Conservation (phyloP, 139 green algal species). For the Ettlia oleoabundans region DNA sequence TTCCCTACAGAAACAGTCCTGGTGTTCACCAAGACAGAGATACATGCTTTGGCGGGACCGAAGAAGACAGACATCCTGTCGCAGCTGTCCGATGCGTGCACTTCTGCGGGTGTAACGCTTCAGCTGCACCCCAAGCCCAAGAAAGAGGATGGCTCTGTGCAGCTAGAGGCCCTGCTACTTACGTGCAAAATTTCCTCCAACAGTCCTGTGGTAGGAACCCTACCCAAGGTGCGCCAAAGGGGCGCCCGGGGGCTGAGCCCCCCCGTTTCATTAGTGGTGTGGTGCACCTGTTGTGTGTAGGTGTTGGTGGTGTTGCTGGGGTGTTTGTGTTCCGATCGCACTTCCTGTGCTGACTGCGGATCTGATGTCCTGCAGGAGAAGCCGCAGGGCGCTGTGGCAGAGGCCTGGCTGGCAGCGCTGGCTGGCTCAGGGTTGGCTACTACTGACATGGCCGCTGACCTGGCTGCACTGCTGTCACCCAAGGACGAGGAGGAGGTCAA, state of each 20-base stretch:
- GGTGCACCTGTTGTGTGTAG: too few species aligned
- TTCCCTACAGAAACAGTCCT: constrained; percentile 85
- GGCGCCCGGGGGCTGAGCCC: not conserved
- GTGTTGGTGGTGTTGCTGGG: too few species aligned
- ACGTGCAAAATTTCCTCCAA: constrained; percentile 43
- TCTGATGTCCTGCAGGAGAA: constrained; percentile 60
- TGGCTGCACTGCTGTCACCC: constrained; percentile 74
- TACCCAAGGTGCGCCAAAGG: constrained; percentile 65
- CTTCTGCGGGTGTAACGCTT: constrained; percentile 56
- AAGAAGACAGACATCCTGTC: constrained; percentile 91
- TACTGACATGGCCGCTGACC: constrained; percentile 54
- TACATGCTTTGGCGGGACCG: constrained; percentile 84
- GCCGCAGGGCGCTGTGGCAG: constrained; percentile 67
- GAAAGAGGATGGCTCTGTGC: constrained; percentile 71
- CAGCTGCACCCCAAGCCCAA: constrained; percentile 79
- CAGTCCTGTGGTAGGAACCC: constrained; percentile 56
- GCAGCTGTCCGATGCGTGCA: constrained; percentile 51
- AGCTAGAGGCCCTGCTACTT: constrained; percentile 68
- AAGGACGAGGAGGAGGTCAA: constrained; percentile 88
- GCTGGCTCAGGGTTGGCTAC: constrained; percentile 42
- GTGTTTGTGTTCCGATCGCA: too few species aligned
- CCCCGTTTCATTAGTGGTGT: not conserved
- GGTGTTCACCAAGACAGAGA: constrained; percentile 72
- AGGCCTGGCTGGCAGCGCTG: constrained; percentile 58
- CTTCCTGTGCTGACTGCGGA: not conserved